Evolutionary conservation across 1,284 basidiomycete species (phyloP).

Genomic region (Ganoderma lingzhi): DNA sequence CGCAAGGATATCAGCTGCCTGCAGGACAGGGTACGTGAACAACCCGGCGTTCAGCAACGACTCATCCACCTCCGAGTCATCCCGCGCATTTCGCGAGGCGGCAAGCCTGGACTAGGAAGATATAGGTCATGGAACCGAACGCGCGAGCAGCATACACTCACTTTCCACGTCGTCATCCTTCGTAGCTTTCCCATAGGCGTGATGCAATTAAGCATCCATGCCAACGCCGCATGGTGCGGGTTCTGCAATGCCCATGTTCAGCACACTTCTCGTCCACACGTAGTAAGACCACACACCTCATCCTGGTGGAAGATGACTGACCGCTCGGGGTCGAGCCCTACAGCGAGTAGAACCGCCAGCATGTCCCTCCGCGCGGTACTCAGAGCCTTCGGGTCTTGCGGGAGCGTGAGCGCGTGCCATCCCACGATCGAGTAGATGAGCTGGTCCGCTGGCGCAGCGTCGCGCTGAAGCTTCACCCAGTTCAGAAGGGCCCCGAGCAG

Average conservation of each 20-base stretch:
- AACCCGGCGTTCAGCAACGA: conserved; percentile 85
- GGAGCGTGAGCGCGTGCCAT: conserved; percentile 92
- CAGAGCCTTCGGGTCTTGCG: conserved; percentile 79
- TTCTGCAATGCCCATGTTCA: conserved; percentile 57
- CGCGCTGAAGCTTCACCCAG: conserved; percentile 85
- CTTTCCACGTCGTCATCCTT: conserved; percentile 98
- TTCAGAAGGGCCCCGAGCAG: conserved; percentile 91
- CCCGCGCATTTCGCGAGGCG: conserved; percentile 74
- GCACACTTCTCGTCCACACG: background rate
- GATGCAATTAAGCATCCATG: conserved; percentile 91
- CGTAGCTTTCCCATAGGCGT: conserved; percentile 85
- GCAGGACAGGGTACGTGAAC: conserved; percentile 92
- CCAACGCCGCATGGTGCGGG: conserved; percentile 86
- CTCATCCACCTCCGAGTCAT: conserved; percentile 83
- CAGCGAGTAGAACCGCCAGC: conserved; percentile 85
- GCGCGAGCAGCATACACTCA: conserved; percentile 42
- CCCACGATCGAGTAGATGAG: conserved; percentile 91
- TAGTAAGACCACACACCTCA: conserved; percentile 58
- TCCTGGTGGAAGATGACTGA: conserved; percentile 91
- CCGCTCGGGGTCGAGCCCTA: conserved; percentile 84
- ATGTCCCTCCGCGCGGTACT: conserved; percentile 75
- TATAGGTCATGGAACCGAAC: conserved; percentile 8
- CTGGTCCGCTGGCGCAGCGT: conserved; percentile 63
- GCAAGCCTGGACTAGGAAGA: conserved; percentile 74
- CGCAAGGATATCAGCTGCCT: conserved; percentile 92